phyloP scores from a whole-genome alignment of 2,329 filamentous ascomycete species.

The Scleromitrula shiraiana region DNA sequence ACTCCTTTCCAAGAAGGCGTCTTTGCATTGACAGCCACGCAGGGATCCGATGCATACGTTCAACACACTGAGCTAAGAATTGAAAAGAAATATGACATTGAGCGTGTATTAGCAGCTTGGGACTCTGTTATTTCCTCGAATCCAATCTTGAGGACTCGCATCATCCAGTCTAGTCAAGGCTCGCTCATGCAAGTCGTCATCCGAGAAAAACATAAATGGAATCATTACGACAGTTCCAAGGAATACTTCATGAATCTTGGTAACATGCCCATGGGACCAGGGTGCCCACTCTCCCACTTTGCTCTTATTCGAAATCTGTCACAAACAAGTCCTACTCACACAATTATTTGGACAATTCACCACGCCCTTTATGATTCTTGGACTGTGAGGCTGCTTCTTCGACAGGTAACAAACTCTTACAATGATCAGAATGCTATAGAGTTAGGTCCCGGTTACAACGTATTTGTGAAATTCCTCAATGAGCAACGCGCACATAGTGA shows the following conservation, averaged over 20 bases:
- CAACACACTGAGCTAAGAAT: too few relatives aligned
- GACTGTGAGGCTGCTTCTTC: conserved; percentile 39
- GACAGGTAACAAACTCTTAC: conserved; percentile 15
- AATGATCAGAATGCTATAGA: conserved; percentile 16
- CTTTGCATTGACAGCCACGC: too few relatives aligned
- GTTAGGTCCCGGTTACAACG: conserved; percentile 19
- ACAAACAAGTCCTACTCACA: conserved; percentile 26
- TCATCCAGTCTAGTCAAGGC: conserved; percentile 16
- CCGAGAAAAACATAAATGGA: conserved; percentile 1
- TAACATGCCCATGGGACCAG: conserved; percentile 20
- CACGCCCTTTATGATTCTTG: conserved; percentile 60
- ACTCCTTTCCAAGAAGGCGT: conserved; percentile 31
- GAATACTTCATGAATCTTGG: too few relatives aligned
- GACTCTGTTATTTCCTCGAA: conserved; percentile 16
- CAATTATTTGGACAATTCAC: conserved; percentile 37
- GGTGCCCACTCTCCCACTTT: conserved; percentile 32
- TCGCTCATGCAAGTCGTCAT: conserved; percentile 12
- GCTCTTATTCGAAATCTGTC: too few relatives aligned
- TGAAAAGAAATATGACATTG: conserved; percentile 6
- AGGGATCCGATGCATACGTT: too few relatives aligned
- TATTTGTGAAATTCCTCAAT: conserved; percentile 39
- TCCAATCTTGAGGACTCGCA: conserved; percentile 28
- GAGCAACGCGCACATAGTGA: conserved; percentile 33
- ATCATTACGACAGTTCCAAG: too few relatives aligned
- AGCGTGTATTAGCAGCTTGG: conserved; percentile 23